Evolutionary conservation across 441 rosid species (phyloP), one percentile per base, ranked within the genome.

Genomic region (Populus hybrid): DNA sequence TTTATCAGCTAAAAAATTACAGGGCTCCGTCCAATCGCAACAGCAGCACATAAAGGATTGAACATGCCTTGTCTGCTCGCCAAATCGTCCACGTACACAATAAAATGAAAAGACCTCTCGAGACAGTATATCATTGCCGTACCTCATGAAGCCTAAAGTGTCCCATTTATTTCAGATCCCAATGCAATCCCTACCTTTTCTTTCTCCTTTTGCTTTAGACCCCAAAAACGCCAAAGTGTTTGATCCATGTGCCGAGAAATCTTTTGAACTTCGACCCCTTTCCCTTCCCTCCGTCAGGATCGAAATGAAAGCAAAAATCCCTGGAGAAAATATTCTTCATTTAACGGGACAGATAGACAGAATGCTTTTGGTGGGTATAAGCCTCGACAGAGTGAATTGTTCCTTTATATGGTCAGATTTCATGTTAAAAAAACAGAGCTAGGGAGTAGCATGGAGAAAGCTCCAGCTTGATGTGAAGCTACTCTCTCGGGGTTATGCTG

Each of bases 81-180:
- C 61, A 18, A 5, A 53, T 53, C 61, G 9, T 18, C 6, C n/a
- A 18, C 61, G 61, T 16, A 53, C 61, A 53, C 21, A 18, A 53
- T 18, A 18, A 5, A 12, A 53, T 5, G 61, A 53, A 53, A 18
- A 18, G 61, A 53, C 61, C 61, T 7, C n/a, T 14, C 19, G 59
- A 42, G 59, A 50, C n/a, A 18, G 0, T 1, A 18, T 53, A 53
- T 53, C 61, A 78, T 78, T 73, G 73, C 63, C 38, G 69, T 26
- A 32, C 42, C 64, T 66, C 21, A 24, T 69, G n/a, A 3, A 30
- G 36, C 26, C 63, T 75, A 53, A 53, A 53, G 21, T 53, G 61
- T 53, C 61, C 1, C 2, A 16, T 53, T 53, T 5, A 16, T 16
- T 53, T 53, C 83, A 73, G 85, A 86, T 84, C 86, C 84, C 85